These are phyloP conservation scores for Dillenia suffruticosa DNA, from an alignment of 164 flowering plant species.

Conservation along the genomic window DNA sequence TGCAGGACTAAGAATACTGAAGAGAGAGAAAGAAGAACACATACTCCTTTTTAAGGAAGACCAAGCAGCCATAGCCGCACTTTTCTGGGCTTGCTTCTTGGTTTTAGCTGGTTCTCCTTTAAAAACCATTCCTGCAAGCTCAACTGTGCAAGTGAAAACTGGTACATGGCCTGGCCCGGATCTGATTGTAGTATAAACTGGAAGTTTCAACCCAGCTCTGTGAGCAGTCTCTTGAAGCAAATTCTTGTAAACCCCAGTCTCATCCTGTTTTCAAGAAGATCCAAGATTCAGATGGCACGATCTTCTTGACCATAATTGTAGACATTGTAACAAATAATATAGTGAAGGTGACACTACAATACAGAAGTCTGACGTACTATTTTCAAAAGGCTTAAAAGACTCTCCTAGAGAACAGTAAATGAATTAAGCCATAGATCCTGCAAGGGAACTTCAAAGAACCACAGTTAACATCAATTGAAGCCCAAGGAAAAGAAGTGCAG, in stretches of 20 bases:
- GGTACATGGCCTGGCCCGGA: slow-evolving; percentile 20
- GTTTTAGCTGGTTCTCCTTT: slow-evolving; percentile 22
- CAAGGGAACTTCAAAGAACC: too few species aligned
- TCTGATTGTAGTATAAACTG: slow-evolving; percentile 22
- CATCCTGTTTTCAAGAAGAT: slow-evolving; percentile 15
- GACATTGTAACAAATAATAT: too few species aligned
- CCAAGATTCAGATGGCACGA: too few species aligned
- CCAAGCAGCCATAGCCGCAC: slow-evolving; percentile 28
- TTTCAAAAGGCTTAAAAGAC: too few species aligned
- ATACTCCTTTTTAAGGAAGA: slow-evolving; percentile 20
- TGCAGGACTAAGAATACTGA: too few species aligned
- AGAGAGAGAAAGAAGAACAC: neutral
- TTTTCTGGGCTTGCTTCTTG: slow-evolving; percentile 27
- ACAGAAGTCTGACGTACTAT: too few species aligned
- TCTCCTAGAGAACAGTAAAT: too few species aligned
- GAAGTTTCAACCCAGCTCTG: slow-evolving; percentile 22
- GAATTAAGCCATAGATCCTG: too few species aligned
- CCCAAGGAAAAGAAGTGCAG: too few species aligned
- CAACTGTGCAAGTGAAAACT: slow-evolving; percentile 20
- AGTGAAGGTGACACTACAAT: too few species aligned
- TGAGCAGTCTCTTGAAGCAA: slow-evolving; percentile 24
- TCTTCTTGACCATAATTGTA: too few species aligned
- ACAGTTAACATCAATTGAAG: too few species aligned
- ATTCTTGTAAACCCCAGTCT: slow-evolving; percentile 28
- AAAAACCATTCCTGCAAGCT: slow-evolving; percentile 21